A percentile compares a stretch with the other conserved stretches of the same genome.
These are phyloP conservation scores for Aspergillus uvarum DNA, from an alignment of 2,329 filamentous ascomycete genomes.

Conservation along the genomic window DNA sequence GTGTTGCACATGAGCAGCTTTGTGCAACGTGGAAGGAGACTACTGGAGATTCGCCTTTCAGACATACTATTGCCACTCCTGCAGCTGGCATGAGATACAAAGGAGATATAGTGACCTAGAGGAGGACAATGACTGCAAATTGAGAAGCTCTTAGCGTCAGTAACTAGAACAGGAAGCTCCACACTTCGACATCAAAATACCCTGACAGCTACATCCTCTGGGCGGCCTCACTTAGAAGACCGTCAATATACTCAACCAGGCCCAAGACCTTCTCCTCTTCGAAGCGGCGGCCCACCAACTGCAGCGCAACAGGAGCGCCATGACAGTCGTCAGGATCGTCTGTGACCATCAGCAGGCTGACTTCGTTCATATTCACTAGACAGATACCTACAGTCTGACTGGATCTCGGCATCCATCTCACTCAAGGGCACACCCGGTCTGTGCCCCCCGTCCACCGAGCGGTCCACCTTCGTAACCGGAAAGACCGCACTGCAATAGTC, in stretches of 20 bases:
- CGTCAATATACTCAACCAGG: conserved; percentile 43
- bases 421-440: conserved; percentile 41
- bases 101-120: too few species aligned
- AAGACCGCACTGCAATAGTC: conserved; percentile 58
- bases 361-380: background rate
- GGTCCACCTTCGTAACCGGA: conserved; percentile 57
- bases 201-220: background rate
- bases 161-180: too few species aligned
- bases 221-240: background rate
- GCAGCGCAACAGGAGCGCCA: conserved; percentile 49
- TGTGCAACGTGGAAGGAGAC: too few species aligned
- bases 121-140: too few species aligned
- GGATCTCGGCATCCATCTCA: conserved; percentile 46
- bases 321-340: conserved; percentile 52
- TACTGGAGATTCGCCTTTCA: too few species aligned
- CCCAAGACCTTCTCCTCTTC: conserved; percentile 54
- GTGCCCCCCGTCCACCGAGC: conserved; percentile 47
- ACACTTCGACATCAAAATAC: too few species aligned
- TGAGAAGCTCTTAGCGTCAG: too few species aligned
- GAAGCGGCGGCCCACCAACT: conserved; percentile 51
- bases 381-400: conserved; percentile 49
- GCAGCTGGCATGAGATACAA: too few species aligned
- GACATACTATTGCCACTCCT: too few species aligned
- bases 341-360: conserved; percentile 17
- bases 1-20: too few species aligned